Conservation (phyloP, 1,284 basidiomycete genomes). For the Microbotryum violaceum region DNA sequence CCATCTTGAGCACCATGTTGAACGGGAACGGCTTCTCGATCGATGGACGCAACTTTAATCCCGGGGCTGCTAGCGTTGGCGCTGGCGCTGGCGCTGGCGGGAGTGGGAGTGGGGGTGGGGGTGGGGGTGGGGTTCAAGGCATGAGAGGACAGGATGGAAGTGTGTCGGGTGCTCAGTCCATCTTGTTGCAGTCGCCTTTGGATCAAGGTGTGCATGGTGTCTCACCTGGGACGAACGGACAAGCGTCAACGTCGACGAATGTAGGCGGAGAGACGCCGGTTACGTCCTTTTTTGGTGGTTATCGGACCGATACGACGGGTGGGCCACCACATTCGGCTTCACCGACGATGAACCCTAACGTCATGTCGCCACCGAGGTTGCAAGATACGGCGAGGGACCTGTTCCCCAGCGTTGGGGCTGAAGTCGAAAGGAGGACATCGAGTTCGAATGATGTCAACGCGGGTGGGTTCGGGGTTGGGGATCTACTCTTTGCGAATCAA, state of each 20-base stretch:
- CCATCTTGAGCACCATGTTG: slow-evolving; percentile 81
- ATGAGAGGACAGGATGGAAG: no score
- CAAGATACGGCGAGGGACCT: slow-evolving; percentile 5
- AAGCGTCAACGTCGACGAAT: not conserved
- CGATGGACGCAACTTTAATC: slow-evolving; percentile 14
- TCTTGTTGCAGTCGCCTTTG: not conserved
- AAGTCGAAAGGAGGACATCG: no score
- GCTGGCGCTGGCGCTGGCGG: no score
- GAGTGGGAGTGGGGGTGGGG: not conserved
- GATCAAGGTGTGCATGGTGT: not conserved
- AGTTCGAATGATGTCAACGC: no score
- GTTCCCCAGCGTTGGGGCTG: not conserved
- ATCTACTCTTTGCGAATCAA: no score
- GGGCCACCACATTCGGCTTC: not conserved
- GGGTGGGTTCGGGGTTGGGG: no score
- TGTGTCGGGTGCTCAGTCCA: no score
- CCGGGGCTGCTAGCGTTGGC: not conserved
- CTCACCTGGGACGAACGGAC: not conserved
- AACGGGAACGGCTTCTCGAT: slow-evolving; percentile 50
- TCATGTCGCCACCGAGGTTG: slow-evolving; percentile 5
- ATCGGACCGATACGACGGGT: not conserved
- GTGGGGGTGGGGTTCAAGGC: no score
- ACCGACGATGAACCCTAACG: not conserved
- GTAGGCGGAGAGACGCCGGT: not conserved
- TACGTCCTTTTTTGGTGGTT: not conserved